Evolutionary conservation across 345 rosid species (phyloP), one percentile per base, ranked within the genome.

Genomic region (Boechera divaricarpa): DNA sequence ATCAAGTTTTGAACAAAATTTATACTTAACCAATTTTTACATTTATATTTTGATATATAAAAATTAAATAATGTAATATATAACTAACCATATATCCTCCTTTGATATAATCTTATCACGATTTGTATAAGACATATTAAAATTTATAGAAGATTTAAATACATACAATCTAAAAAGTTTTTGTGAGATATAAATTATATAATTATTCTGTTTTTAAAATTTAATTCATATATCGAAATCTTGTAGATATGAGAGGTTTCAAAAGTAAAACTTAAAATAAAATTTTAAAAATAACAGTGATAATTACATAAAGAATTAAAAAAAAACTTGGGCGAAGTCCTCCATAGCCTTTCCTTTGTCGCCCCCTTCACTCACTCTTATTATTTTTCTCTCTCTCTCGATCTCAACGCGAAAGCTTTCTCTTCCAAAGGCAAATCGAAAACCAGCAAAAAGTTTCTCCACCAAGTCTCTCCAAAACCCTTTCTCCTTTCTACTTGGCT

Each of bases 361-460:
- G 47, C 63, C 47, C 63, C 39, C 21, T 48, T 56, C n/a, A 21
- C 74, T 63, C 74, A 41, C 77, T 79, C 73, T n/a, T 33, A 21
- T 4, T 10, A 28, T 45, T 16, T 21, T 0, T 44, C 35, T 41
- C 62, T 55, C 70, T 61, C 76, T 57, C 77, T 16, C 70, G 21
- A 77, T 69, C 69, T 32, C 44, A 59, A 58, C 75, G 65, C 72
- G 48, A 42, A 42, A 44, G 61, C 54, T 54, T 49, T 75, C 42
- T 60, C 75, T 54, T 54, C 56, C 59, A 53, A 38, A 72, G 67
- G 53, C 60, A 66, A 77, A 80, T 78, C 83, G 67, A 80, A 82
- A 76, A 80, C 67, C 60, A 15, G 65, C 35, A 61, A 59, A 12
- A 70, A 64, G 58, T 42, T 53, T 45, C 76, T 80, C 81, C 60